These are phyloP conservation scores for Geotrichum citri-aurantii DNA, from an alignment of 1,139 yeast genomes.

Conservation along the genomic window DNA sequence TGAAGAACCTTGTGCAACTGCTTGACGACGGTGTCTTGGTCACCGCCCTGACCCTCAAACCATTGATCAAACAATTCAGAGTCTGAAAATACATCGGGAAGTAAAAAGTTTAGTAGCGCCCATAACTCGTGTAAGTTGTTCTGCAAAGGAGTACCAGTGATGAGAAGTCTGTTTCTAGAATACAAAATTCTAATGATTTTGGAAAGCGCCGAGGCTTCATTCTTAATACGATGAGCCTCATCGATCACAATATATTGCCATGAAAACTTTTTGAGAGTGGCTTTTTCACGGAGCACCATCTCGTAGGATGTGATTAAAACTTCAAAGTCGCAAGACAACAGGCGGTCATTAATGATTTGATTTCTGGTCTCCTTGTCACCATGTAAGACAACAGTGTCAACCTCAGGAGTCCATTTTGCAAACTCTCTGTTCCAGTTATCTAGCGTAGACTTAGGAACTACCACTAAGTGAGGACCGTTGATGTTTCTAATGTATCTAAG, in stretches of 20 bases:
- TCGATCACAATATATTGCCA: constrained; percentile 96
- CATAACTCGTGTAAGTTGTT: constrained; percentile 92
- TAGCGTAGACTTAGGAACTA: constrained; percentile 91
- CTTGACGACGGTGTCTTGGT: constrained; percentile 73
- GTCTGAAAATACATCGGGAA: constrained; percentile 94
- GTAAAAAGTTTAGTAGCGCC: constrained; percentile 83
- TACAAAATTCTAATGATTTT: constrained; percentile 84
- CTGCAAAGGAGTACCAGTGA: constrained; percentile 95
- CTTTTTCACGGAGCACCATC: constrained; percentile 83
- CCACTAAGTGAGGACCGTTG: constrained; percentile 87
- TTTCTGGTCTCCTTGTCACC: constrained; percentile 79
- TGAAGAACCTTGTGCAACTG: constrained; percentile 79
- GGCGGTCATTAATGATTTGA: constrained; percentile 50
- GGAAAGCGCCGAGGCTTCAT: constrained; percentile 84
- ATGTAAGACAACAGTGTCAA: constrained; percentile 74
- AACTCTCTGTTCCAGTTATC: constrained; percentile 97
- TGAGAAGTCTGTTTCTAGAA: constrained; percentile 75
- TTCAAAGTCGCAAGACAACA: constrained; percentile 75
- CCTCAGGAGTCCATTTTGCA: constrained; percentile 94
- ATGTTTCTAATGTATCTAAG: constrained; percentile 68
- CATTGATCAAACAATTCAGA: constrained; percentile 85
- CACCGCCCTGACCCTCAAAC: constrained; percentile 53
- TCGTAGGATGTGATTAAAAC: constrained; percentile 88
- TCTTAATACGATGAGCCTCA: constrained; percentile 95
- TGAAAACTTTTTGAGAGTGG: constrained; percentile 68